phyloP scores from a whole-genome alignment of 345 rosid genomes.

The Pugionium cornutum region DNA sequence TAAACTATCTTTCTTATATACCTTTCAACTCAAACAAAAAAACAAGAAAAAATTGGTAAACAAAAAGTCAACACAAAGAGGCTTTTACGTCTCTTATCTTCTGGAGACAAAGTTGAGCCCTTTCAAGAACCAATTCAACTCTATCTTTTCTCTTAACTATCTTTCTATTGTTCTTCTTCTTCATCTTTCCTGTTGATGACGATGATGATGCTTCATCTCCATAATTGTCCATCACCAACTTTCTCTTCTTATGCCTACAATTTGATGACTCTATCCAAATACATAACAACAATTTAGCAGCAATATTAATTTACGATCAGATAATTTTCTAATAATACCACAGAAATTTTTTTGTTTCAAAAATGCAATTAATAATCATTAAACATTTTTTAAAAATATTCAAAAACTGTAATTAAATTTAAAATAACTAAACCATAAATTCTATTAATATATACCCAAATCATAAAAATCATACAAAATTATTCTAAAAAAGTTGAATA shows the following conservation, averaged over 20 bases:
- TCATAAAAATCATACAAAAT: too few relatives aligned
- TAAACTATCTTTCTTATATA: constrained; percentile 2
- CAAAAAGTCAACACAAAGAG: constrained; percentile 32
- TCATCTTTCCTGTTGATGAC: constrained; percentile 24
- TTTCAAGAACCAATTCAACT: constrained; percentile 38
- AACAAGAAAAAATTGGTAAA: neutral
- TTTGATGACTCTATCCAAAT: constrained; percentile 39
- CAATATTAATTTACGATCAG: too few relatives aligned
- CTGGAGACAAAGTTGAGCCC: constrained; percentile 40
- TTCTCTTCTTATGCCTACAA: constrained; percentile 36
- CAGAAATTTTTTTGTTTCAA: too few relatives aligned
- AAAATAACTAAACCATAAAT: too few relatives aligned
- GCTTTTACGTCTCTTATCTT: constrained; percentile 41
- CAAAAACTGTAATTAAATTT: too few relatives aligned
- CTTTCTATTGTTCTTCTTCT: constrained; percentile 26
- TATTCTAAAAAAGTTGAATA: too few relatives aligned
- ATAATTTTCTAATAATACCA: too few relatives aligned
- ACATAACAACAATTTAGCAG: constrained; percentile 23
- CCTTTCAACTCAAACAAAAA: constrained; percentile 2
- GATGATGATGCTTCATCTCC: constrained; percentile 18
- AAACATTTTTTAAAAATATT: too few relatives aligned
- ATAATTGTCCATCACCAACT: neutral
- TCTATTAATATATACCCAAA: too few relatives aligned
- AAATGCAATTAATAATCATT: too few relatives aligned
- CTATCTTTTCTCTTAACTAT: constrained; percentile 34